Conservation (phyloP, 2,329 filamentous ascomycete species). For the Venturia oleaginea region DNA sequence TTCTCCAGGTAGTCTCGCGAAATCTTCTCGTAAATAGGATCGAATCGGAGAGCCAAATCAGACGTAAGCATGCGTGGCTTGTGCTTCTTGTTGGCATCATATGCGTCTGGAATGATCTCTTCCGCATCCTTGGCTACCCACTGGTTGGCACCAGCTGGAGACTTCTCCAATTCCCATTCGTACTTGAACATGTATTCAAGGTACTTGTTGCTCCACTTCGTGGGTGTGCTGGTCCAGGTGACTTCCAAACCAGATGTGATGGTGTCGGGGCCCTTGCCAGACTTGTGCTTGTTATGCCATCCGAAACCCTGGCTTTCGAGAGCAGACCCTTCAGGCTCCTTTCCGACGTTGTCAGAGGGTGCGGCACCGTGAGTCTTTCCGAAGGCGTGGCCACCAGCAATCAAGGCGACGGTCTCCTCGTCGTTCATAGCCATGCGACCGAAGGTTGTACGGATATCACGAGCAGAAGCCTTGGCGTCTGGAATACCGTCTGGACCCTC, state of each 20-base stretch:
- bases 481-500: slow-evolving; percentile 66
- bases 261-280: slow-evolving; percentile 61
- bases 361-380: slow-evolving; percentile 74
- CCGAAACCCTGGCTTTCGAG: slow-evolving; percentile 63
- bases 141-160: slow-evolving; percentile 66
- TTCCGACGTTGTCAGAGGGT: slow-evolving; percentile 52
- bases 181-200: slow-evolving; percentile 69
- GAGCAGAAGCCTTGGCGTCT: slow-evolving; percentile 58
- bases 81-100: slow-evolving; percentile 61
- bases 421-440: slow-evolving; percentile 77
- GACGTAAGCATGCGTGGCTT: slow-evolving; percentile 68
- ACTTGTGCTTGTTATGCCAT: slow-evolving; percentile 56
- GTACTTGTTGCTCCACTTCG: slow-evolving; percentile 66
- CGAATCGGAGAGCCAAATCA: slow-evolving; percentile 62
- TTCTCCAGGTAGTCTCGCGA: slow-evolving; percentile 59
- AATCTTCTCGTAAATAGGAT: slow-evolving; percentile 68
- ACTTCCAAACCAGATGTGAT: slow-evolving; percentile 73
- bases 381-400: slow-evolving; percentile 69
- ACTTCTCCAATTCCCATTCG: slow-evolving; percentile 70
- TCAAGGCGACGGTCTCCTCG: slow-evolving; percentile 71
- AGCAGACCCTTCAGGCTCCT: slow-evolving; percentile 56
- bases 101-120: slow-evolving; percentile 61
- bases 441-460: slow-evolving; percentile 67
- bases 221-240: slow-evolving; percentile 67
- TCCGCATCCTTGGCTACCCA: slow-evolving; percentile 65